Conservation (phyloP, 2,329 filamentous ascomycete genomes). For the Alternaria sp. region DNA sequence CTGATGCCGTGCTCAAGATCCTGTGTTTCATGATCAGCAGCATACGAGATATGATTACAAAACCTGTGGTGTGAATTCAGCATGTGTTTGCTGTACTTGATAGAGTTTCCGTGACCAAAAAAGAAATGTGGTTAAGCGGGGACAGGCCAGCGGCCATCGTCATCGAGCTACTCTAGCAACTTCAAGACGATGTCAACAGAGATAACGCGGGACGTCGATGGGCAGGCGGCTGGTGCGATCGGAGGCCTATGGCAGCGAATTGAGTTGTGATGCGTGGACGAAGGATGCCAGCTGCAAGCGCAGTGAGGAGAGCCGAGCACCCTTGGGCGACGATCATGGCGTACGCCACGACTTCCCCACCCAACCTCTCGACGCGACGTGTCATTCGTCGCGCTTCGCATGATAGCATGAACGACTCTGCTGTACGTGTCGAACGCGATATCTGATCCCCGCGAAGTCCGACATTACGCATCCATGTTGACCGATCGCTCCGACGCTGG, state of each 20-base stretch:
- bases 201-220: neutral
- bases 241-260: neutral
- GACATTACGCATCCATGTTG: constrained; percentile 1
- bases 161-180: neutral
- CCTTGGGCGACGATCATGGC: constrained; percentile 12
- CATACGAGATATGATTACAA: neutral
- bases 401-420: neutral
- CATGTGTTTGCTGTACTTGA: neutral
- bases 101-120: neutral
- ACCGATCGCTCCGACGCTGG: neutral
- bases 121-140: neutral
- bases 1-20: neutral
- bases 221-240: neutral
- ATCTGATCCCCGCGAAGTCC: constrained; percentile 6
- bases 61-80: neutral
- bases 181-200: neutral
- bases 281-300: constrained; percentile 1
- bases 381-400: neutral
- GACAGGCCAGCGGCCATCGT: neutral
- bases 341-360: constrained; percentile 8
- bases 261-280: constrained; percentile 12
- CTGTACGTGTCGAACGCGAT: constrained; percentile 4
- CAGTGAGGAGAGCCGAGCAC: constrained; percentile 15
- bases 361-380: neutral
- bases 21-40: neutral